Evolutionary conservation across 225 moss, liverwort and hornwort species (phyloP).

Genomic region (Straminergon stramineum): DNA sequence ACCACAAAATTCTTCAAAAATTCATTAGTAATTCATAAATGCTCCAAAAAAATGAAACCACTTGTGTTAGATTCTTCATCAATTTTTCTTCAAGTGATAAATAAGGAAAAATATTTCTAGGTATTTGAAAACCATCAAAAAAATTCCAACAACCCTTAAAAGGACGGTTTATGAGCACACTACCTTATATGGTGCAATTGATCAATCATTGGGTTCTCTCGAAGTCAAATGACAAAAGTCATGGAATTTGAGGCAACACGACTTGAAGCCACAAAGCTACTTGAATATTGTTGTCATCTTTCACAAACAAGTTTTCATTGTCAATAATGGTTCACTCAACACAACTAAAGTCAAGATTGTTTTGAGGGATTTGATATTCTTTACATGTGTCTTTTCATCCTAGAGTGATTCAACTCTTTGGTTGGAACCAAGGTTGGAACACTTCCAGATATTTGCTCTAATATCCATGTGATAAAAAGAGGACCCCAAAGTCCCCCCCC

Average conservation of each 20-base stretch:
- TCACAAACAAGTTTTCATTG: not conserved
- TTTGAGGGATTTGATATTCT: not conserved
- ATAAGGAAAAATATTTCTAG: too few species aligned
- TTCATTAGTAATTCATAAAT: too few species aligned
- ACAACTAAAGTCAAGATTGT: not conserved
- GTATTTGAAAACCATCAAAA: too few species aligned
- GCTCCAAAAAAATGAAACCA: too few species aligned
- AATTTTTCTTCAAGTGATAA: too few species aligned
- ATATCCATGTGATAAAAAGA: accelerated
- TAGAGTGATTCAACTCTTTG: not conserved
- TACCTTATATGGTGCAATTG: not conserved
- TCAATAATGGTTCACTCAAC: accelerated
- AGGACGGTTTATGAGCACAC: too few species aligned
- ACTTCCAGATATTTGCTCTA: not conserved
- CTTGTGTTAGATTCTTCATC: too few species aligned
- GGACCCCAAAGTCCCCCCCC: accelerated
- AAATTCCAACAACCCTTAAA: too few species aligned
- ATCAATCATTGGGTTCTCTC: not conserved
- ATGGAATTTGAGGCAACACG: not conserved
- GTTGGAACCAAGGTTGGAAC: accelerated
- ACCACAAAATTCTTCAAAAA: too few species aligned
- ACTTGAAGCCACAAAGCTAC: not conserved
- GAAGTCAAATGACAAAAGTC: not conserved
- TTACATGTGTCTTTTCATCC: not conserved
- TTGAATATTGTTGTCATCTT: not conserved